These are phyloP conservation scores for Tothia fuscella DNA, from an alignment of 2,329 filamentous ascomycete species.

Conservation along the genomic window DNA sequence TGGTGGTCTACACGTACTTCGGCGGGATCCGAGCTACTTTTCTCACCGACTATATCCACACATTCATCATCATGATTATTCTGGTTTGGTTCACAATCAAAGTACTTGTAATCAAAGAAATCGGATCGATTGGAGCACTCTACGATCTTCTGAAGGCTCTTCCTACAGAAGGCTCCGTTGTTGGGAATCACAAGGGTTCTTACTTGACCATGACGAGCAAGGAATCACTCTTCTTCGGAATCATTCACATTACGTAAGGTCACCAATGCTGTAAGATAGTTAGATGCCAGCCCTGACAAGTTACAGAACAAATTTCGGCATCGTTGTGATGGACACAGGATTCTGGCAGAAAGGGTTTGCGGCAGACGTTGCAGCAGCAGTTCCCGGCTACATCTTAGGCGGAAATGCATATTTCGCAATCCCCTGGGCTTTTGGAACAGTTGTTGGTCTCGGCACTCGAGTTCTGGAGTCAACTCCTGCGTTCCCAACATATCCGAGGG, in stretches of 20 bases:
- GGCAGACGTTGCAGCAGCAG: conserved; percentile 69
- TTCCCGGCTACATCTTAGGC: conserved; percentile 80
- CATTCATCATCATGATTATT: conserved; percentile 65
- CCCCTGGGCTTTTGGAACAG: conserved; percentile 78
- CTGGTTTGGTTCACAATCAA: conserved; percentile 78
- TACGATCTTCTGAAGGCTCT: conserved; percentile 67
- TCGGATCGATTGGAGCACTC: conserved; percentile 65
- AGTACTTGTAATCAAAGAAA: conserved; percentile 60
- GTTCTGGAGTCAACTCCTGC: conserved; percentile 62
- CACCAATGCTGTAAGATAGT: not conserved
- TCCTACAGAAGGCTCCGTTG: conserved; percentile 53
- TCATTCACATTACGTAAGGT: conserved; percentile 36
- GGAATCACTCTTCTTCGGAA: conserved; percentile 83
- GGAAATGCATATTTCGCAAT: conserved; percentile 79
- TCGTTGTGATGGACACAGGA: conserved; percentile 72
- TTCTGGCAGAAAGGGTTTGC: conserved; percentile 94
- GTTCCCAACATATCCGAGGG: conserved; percentile 56
- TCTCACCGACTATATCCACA: conserved; percentile 77
- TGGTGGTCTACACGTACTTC: conserved; percentile 65
- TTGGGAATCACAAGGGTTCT: conserved; percentile 67
- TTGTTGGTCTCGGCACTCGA: conserved; percentile 71
- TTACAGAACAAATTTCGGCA: conserved; percentile 53
- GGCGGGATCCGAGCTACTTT: conserved; percentile 79
- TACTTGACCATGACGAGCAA: conserved; percentile 81
- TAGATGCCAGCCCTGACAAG: not conserved